A percentile compares a stretch with the other conserved stretches of the same genome.
phyloP scores from a whole-genome alignment of 75 land plant genomes.

The Selaginella tamariscina region DNA sequence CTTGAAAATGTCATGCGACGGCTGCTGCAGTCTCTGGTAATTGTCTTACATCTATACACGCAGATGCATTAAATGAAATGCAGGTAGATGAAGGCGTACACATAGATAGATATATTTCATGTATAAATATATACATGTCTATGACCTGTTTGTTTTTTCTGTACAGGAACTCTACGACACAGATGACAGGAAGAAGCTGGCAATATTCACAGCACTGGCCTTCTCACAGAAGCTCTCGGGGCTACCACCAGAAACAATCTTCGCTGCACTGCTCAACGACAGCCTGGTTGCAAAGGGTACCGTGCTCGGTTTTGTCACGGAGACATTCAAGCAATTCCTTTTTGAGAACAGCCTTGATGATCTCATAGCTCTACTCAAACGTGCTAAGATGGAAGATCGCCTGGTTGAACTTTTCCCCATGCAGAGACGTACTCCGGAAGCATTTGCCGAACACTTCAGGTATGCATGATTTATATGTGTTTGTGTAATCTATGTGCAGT shows the following conservation, averaged over 20 bases:
- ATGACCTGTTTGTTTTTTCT: neutral
- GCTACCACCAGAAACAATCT: slow-evolving; percentile 14
- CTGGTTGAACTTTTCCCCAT: slow-evolving; percentile 79
- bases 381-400: slow-evolving; percentile 90
- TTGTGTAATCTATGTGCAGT: too few relatives aligned
- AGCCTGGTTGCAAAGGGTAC: slow-evolving; percentile 84
- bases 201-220: slow-evolving; percentile 84
- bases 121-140: too few relatives aligned
- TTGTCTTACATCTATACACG: neutral
- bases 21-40: slow-evolving; percentile 71
- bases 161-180: slow-evolving; percentile 64
- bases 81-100: too few relatives aligned
- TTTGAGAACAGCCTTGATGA: slow-evolving; percentile 87
- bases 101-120: too few relatives aligned
- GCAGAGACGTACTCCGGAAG: slow-evolving; percentile 63
- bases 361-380: slow-evolving; percentile 62
- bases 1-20: slow-evolving; percentile 94
- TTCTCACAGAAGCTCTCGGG: slow-evolving; percentile 95
- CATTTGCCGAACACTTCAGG: slow-evolving; percentile 87
- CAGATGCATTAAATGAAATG: too few relatives aligned
- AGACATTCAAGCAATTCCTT: slow-evolving; percentile 77
- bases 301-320: slow-evolving; percentile 75
- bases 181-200: slow-evolving; percentile 79
- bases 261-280: slow-evolving; percentile 55
- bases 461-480: slow-evolving; percentile 23